Percentiles rank a stretch among this genome's conserved stretches.
phyloP scores from a whole-genome alignment of 345 rosid genomes.

The Eucalyptus sp. region DNA sequence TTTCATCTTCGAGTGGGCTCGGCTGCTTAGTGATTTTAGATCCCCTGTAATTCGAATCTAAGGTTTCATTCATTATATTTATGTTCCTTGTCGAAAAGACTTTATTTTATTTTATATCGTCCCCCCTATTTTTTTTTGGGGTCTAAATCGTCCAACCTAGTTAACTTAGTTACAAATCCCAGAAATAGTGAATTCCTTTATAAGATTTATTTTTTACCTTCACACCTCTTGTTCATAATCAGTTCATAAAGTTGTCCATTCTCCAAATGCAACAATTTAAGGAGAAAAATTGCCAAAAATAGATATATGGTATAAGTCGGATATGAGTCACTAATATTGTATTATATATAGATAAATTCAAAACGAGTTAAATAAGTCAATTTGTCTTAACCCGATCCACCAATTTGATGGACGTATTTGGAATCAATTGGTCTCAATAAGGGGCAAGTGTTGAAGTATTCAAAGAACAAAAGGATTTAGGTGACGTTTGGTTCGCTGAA shows the following conservation, averaged over 20 bases:
- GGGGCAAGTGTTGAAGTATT: not conserved
- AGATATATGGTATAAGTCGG: not conserved
- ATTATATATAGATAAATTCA: no score
- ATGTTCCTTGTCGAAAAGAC: not conserved
- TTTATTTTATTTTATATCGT: not conserved
- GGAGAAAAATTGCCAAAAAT: not conserved
- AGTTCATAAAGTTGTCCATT: not conserved
- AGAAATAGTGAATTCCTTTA: not conserved
- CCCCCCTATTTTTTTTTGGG: not conserved
- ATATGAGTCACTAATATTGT: not conserved
- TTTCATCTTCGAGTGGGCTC: not conserved
- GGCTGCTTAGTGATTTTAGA: not conserved
- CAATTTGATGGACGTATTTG: accelerated
- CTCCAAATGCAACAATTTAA: not conserved
- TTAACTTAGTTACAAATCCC: not conserved
- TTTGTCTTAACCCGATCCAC: no score
- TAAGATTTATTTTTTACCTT: not conserved
- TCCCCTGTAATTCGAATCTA: not conserved
- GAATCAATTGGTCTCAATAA: not conserved
- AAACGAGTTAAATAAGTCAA: no score
- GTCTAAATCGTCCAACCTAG: not conserved
- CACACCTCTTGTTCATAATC: not conserved
- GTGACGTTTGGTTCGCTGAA: not conserved
- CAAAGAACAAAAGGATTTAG: not conserved
- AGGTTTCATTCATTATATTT: not conserved